Base-by-base conservation (phyloP, 345 rosid species). In the Firmiana major region DNA sequence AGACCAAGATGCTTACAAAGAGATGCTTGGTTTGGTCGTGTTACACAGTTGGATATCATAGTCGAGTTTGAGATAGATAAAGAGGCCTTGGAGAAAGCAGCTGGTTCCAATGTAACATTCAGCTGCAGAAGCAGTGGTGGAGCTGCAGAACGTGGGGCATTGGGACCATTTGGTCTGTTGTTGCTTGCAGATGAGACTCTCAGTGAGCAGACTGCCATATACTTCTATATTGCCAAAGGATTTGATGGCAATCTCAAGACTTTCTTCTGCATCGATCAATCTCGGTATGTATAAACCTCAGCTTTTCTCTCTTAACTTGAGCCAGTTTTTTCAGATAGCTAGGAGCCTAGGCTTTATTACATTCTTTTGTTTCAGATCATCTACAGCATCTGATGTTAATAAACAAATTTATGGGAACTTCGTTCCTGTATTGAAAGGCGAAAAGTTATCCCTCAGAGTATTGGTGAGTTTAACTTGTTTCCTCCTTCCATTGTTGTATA, bases 111-210 rank as follows among this genome's bases (percentile, higher is more conserved):
- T 31, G 86, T 54, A 36, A 87, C 87, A 28, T 95, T 88, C 21
- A 89, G 84, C 81, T 93, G 98, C 83, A 36, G 76, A 34, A 62
- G 46, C 40, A 81, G 85, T 8, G 83, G 87, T 2, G 94, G 97
- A 36, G 87, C 94, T 43, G 78, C 90, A n/a, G 84, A 86, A 21
- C 92, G 93, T 9, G 89, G 92, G 1, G 90, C 94, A 15, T 66
- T 93, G 60, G 99, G 99, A 64, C 99, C 99, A 2, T 96, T 96
- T 40, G 99, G 99, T 49, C 81, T 96, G 55, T 80, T 89, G 12
- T 94, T 93, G 71, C 97, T 92, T 0, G 93, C 98, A 0, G 92
- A 91, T 46, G 79, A 84, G 2, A 73, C 63, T 60, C 91, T 83
- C 26, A 43, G 79, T 0, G 99, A 96, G 81, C 91, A 86, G 58